Base-by-base conservation (phyloP, 192 early-diverging fungal species). In the Mortierella alpina region DNA sequence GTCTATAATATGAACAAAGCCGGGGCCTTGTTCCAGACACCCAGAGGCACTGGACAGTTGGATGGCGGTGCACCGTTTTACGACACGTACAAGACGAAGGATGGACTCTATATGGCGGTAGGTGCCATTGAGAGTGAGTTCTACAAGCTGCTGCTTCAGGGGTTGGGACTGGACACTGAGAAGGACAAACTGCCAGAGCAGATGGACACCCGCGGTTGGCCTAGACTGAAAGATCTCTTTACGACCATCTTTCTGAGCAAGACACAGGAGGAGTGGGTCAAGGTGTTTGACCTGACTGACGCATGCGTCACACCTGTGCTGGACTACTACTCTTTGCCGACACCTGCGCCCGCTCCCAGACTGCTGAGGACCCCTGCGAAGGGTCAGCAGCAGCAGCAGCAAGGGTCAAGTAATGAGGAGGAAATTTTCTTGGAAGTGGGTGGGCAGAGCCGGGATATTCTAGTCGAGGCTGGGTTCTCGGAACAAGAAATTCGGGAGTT, bases 41-140 rank as follows among this genome's bases (percentile, higher is more conserved):
- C 82, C 17, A 84, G 89, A 18, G 91, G 91, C 15, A 82, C 83
- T 4, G 91, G 91, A 56, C 76, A 88, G 65, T 73, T 93, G 51
- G 91, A 93, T 68, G 83, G 88, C 31, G 91, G 91, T 5, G 90
- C 91, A 9, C 91, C 82, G 54, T 93, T 91, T 67, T 91, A 91
- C 68, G 83, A 91, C 64, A 86, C 86, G 5, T 93, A 93, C 67
- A 76, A 87, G 69, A 92, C 91, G 5, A 92, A 89, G 63, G 91
- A 92, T 70, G 84, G 83, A 5, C 80, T 81, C 45, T 91, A 80
- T 47, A 90, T 93, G 86, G 86, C 90, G 4, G 89, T 92, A 73
- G 91, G 91, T 13, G 87, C 90, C 3, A 78, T 93, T 64, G 91
- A 93, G 62, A 84, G 85, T 11, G 87, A 92, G 66, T 93, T 93